Conservation (phyloP, 2,329 filamentous ascomycete species). For the Monosporascus sp. region DNA sequence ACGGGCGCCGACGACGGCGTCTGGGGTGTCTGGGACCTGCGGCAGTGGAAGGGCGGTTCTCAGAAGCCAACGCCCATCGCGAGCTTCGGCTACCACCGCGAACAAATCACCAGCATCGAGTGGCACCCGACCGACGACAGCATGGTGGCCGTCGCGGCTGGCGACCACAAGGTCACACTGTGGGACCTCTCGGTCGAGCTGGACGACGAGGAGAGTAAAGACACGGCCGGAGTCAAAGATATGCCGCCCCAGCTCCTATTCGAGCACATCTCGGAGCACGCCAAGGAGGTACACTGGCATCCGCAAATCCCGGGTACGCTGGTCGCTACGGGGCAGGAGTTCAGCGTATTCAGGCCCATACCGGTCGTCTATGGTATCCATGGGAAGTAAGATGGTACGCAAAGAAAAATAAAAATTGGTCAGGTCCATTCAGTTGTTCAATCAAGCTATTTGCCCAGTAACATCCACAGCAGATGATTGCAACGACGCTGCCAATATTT, state of each 20-base stretch:
- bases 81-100: constrained; percentile 90
- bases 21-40: constrained; percentile 94
- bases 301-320: constrained; percentile 87
- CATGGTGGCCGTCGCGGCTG: constrained; percentile 86
- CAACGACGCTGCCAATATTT: too few species aligned
- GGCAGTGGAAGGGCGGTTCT: constrained; percentile 78
- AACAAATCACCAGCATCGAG: constrained; percentile 92
- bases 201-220: constrained; percentile 93
- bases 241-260: constrained; percentile 94
- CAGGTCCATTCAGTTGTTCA: neutral
- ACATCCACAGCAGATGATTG: too few species aligned
- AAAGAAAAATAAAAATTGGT: neutral
- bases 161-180: constrained; percentile 88
- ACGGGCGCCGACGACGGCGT: constrained; percentile 89
- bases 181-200: constrained; percentile 97
- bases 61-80: constrained; percentile 76
- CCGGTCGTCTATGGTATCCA: constrained; percentile 56
- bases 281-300: constrained; percentile 97
- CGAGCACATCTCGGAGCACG: constrained; percentile 91
- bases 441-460: too few species aligned
- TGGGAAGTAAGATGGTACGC: constrained; percentile 17
- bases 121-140: constrained; percentile 98
- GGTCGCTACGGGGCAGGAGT: constrained; percentile 85
- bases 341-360: constrained; percentile 81
- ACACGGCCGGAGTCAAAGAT: constrained; percentile 80